Evolutionary conservation across 495 filamentous ascomycete genomes (phyloP).

Genomic region (Monascus purpureus): DNA sequence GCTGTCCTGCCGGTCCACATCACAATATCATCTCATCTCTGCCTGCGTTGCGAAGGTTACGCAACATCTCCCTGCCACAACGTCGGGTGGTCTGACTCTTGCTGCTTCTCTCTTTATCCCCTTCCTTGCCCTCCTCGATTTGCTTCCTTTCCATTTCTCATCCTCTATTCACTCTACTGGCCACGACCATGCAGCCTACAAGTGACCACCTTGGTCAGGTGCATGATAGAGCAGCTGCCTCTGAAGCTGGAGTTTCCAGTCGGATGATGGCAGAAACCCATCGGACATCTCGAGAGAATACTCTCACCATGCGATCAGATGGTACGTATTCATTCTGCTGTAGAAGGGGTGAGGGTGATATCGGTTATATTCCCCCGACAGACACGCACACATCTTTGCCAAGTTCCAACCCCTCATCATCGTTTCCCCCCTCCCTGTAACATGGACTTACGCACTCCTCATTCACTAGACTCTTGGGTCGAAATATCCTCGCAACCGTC

Average conservation of each 20-base stretch:
- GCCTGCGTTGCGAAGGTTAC: too few species aligned
- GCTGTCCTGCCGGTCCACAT: too few species aligned
- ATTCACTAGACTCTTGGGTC: constrained; percentile 83
- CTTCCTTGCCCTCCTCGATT: not conserved
- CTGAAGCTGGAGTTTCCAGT: constrained; percentile 23
- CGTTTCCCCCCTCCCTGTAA: constrained; percentile 13
- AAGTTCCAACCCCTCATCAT: constrained; percentile 1
- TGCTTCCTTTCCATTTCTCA: constrained; percentile 2
- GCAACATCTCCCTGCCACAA: too few species aligned
- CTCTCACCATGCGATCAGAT: constrained; percentile 32
- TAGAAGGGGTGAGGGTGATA: too few species aligned
- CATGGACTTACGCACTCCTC: constrained; percentile 38
- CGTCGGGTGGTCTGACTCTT: too few species aligned
- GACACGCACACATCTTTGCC: constrained; percentile 8
- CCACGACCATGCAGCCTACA: constrained; percentile 27
- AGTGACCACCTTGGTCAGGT: constrained; percentile 33
- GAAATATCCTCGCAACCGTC: constrained; percentile 89
- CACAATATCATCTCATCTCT: too few species aligned
- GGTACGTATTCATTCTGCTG: constrained; percentile 28
- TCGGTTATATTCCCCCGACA: too few species aligned
- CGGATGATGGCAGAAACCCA: constrained; percentile 26
- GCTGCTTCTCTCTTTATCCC: constrained; percentile 1
- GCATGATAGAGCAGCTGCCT: constrained; percentile 9
- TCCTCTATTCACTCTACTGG: constrained; percentile 1
- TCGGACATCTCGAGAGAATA: constrained; percentile 19